A percentile compares a stretch with the other conserved stretches of the same genome.
Conservation (phyloP, 257 asterid genomes). For the Penstemon davidsonii region DNA sequence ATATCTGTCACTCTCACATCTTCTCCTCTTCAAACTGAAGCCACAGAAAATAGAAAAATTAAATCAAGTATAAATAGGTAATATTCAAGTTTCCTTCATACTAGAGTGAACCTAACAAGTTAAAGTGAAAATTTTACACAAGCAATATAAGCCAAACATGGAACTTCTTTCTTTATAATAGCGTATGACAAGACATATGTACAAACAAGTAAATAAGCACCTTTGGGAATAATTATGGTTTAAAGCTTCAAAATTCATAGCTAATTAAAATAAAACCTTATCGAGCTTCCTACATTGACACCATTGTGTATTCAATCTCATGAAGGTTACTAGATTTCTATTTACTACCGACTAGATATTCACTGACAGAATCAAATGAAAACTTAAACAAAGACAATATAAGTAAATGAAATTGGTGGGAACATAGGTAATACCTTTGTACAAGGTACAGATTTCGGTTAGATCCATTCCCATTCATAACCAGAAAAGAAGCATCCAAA, state of each 20-base stretch:
- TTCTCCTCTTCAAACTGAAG: constrained; percentile 79
- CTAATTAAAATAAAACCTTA: no score
- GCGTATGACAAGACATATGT: not conserved
- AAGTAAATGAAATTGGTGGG: not conserved
- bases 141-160: not conserved
- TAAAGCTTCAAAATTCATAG: not conserved
- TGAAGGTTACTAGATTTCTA: no score
- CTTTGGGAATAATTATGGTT: not conserved
- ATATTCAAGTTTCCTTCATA: not conserved
- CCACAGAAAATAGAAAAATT: not conserved
- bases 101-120: not conserved
- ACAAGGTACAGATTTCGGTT: constrained; percentile 81
- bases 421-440: constrained; percentile 53
- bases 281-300: not conserved
- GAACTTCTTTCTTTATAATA: not conserved
- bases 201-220: not conserved
- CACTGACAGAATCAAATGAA: not conserved
- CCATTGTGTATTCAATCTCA: not conserved
- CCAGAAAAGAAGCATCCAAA: constrained; percentile 58
- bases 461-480: constrained; percentile 73
- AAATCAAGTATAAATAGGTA: not conserved
- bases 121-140: not conserved
- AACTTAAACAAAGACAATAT: not conserved
- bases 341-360: no score
- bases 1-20: constrained; percentile 47